Percentiles rank a stretch among this genome's conserved stretches.
Conservation (phyloP, 176 grass and related monocot genomes). For the Oryza nivara region DNA sequence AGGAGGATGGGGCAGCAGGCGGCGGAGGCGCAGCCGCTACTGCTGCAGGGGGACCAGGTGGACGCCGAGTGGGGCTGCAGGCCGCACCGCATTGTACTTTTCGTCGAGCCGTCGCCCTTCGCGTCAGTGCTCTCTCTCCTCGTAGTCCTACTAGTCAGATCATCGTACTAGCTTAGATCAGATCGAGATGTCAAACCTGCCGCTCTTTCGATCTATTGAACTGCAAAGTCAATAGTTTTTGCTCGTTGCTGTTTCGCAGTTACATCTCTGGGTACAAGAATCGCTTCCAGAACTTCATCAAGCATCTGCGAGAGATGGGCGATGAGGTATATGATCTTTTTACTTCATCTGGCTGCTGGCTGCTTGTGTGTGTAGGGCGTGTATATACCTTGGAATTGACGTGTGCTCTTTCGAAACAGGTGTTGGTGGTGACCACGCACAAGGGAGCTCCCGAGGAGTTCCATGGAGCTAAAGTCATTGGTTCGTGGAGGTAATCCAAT, state of each 20-base stretch:
- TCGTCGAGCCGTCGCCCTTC: slow-evolving; percentile 93
- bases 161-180: slow-evolving; percentile 19
- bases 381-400: neutral
- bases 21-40: slow-evolving; percentile 35
- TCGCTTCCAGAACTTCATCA: slow-evolving; percentile 98
- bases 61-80: slow-evolving; percentile 53
- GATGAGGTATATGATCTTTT: slow-evolving; percentile 62
- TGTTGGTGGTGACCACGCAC: slow-evolving; percentile 94
- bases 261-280: slow-evolving; percentile 98
- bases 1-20: slow-evolving; percentile 50
- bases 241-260: slow-evolving; percentile 44
- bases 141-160: slow-evolving; percentile 1
- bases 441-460: slow-evolving; percentile 93
- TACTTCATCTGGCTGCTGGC: neutral
- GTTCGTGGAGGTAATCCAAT: slow-evolving; percentile 84
- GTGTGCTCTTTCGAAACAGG: slow-evolving; percentile 46
- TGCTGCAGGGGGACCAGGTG: slow-evolving; percentile 44
- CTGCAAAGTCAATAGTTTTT: slow-evolving; percentile 30
- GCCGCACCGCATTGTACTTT: slow-evolving; percentile 89
- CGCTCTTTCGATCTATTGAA: neutral
- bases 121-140: slow-evolving; percentile 55
- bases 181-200: slow-evolving; percentile 21
- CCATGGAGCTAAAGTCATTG: slow-evolving; percentile 90
- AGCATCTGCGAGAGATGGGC: slow-evolving; percentile 93
- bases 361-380: slow-evolving; percentile 16